Conservation (phyloP, 768 basidiomycete genomes). For the Mycena olivaceomarginata region DNA sequence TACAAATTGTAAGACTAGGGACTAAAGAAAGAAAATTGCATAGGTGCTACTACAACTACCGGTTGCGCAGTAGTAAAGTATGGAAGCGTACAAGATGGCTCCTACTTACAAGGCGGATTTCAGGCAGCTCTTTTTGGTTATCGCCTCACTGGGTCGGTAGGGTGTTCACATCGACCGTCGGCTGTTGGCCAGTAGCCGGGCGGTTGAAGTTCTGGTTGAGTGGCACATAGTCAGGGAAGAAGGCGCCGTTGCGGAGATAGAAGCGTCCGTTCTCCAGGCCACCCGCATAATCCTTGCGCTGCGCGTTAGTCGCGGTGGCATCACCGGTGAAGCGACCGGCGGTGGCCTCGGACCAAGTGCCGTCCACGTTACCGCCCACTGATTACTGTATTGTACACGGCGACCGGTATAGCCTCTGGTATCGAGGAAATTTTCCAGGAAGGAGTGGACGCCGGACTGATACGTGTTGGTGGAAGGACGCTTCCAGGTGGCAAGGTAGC, state of each 20-base stretch:
- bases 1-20: neutral
- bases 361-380: neutral
- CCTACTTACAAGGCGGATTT: too few relatives aligned
- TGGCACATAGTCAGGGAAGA: neutral
- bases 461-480: constrained; percentile 3
- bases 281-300: constrained; percentile 4
- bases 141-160: neutral
- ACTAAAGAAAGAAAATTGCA: neutral
- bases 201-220: neutral
- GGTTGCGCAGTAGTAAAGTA: neutral
- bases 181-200: constrained; percentile 4
- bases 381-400: neutral
- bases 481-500: neutral
- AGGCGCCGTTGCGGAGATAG: neutral
- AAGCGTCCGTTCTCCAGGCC: neutral
- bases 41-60: constrained; percentile 3
- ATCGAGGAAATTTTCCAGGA: constrained; percentile 1
- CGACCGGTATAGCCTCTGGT: constrained; percentile 2
- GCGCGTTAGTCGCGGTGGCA: neutral
- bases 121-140: neutral
- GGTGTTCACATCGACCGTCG: constrained; percentile 2
- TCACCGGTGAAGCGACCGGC: neutral
- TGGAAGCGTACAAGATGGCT: neutral
- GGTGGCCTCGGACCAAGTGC: constrained; percentile 1
- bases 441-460: neutral